Percentiles rank a stretch among this genome's conserved stretches.
Evolutionary conservation across 371 early-diverging fungal species (phyloP).

Genomic region (Mortierella polycephala): DNA sequence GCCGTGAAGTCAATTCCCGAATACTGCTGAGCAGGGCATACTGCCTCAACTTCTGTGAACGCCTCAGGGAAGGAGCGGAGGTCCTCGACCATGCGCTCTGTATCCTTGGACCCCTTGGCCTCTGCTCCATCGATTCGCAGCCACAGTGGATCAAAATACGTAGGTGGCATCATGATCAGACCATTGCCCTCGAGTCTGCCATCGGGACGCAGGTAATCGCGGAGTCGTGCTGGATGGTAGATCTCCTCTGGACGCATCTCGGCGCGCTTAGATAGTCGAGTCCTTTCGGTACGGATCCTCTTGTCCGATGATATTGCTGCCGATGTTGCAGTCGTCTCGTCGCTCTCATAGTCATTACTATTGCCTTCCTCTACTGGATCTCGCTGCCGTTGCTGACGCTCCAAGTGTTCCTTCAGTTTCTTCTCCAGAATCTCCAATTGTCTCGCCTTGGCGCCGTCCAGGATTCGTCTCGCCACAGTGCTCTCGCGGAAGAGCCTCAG

Average conservation of each 20-base stretch:
- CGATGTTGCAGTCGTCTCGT: no score
- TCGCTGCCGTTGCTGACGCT: background rate
- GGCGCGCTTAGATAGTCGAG: slow-evolving; percentile 1
- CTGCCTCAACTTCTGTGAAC: slow-evolving; percentile 13
- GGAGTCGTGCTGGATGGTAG: slow-evolving; percentile 49
- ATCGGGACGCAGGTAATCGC: slow-evolving; percentile 34
- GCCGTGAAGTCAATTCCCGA: slow-evolving; percentile 19
- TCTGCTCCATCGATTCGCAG: slow-evolving; percentile 37
- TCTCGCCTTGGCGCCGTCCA: slow-evolving; percentile 41
- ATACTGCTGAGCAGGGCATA: slow-evolving; percentile 23
- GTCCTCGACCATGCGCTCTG: slow-evolving; percentile 36
- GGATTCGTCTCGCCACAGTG: slow-evolving; percentile 28
- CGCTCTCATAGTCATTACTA: background rate
- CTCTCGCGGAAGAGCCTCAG: slow-evolving; percentile 35
- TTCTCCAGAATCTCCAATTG: slow-evolving; percentile 14
- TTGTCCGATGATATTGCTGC: background rate
- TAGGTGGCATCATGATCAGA: slow-evolving; percentile 42
- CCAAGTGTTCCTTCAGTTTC: slow-evolving; percentile 1
- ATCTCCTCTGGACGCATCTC: slow-evolving; percentile 46
- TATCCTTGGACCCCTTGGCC: slow-evolving; percentile 10
- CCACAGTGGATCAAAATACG: slow-evolving; percentile 55
- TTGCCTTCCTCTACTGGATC: background rate
- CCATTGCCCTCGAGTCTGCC: slow-evolving; percentile 29
- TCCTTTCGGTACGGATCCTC: background rate
- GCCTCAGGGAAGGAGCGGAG: slow-evolving; percentile 29